Evolutionary conservation across 257 asterid genomes (phyloP), one percentile per base, ranked within the genome.

Genomic region (Coffea canephora): DNA sequence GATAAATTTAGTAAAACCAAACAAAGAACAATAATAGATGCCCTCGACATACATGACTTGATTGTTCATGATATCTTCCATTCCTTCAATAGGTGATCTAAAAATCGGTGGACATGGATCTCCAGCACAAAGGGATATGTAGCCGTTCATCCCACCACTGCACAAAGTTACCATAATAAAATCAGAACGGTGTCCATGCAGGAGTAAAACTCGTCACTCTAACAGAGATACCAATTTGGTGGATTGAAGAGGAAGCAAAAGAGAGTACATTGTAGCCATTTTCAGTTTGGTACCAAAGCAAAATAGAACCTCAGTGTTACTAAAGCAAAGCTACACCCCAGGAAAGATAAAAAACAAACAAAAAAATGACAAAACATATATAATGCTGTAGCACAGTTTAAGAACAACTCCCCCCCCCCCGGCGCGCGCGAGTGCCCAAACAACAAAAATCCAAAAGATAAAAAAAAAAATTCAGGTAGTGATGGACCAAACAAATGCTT

Each of bases 121-220:
- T 69, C 99, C 99, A 57, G 81, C 76, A 50, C 99, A 95, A 52
- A 92, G 97, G 74, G 97, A 93, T 71, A 95, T 83, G 87, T 91
- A 95, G 43, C 98, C 99, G 13, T 92, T 94, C 99, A 95, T 95
- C 78, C 99, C 99, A 85, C 96, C 98, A 86, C 99, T 93, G 97
- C 92, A 91, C 9, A 79, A 67, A 89, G 69, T 9, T 45, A 81
- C 76, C 79, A 78, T 34, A 83, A 81, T 61, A 75, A 66, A 78
- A 86, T 90, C 83, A 91, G 89, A 85, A 71, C 46, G 65, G 71
- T 62, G 50, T 78, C 83, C 70, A 76, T 55, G 31, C 21, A 82
- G 62, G 59, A 77, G 81, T 82, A 79, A 70, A 83, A 75, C 65
- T 67, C 57, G 52, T 25, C 64, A 82, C 65, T 67, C 69, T 55